Base-by-base conservation (phyloP, 2,329 filamentous ascomycete species). In the Claviceps africana region DNA sequence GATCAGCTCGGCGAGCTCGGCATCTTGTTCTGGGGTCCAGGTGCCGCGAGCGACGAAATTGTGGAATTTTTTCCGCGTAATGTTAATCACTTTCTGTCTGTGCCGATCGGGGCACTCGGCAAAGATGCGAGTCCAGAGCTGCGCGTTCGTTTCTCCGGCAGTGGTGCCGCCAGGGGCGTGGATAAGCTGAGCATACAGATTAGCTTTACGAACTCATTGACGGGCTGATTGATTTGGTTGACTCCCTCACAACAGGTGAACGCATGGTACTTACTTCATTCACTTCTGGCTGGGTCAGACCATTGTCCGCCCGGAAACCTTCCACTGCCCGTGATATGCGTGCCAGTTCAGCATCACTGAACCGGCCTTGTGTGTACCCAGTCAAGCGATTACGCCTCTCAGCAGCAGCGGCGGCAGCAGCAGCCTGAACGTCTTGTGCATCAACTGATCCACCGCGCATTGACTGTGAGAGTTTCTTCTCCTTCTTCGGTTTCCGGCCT, bases 1-100 rank as follows among this genome's bases (percentile, higher is more conserved):
- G 15, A 69, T 69, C 15, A 70, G 63, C 22, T 63, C 62, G 13
- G 60, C 55, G 47, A 70, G 62, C 54, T 70, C 68, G 0, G 55
- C 51, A 22, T 70, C 67, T 52, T 70, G 68, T 48, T 68, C 66
- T 0, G 55, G 47, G 1, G 66, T 70, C 68, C 68, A 70, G 17
- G 68, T 68, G 33, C 80, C 69, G 47, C 69, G 77, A 4, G 75
- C 76, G 13, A 76, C 72, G 59, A 75, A 86, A 55, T 82, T 83
- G 67, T 86, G 81, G 56, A 81, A 88, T 30, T 76, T 73, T 50
- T 82, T 76, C 47, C 83, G 76, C 33, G 77, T 77, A 56, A 77
- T 71, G 51, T 76, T 72, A 53, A 78, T 74, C 8, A 82, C 62
- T 58, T 77, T 78, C 54, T 74, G 70, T 11, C 75, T 70, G n/a